A percentile compares a stretch with the other conserved stretches of the same genome.
phyloP scores from a whole-genome alignment of 2,329 filamentous ascomycete species.

The Huntiella moniliformis region DNA sequence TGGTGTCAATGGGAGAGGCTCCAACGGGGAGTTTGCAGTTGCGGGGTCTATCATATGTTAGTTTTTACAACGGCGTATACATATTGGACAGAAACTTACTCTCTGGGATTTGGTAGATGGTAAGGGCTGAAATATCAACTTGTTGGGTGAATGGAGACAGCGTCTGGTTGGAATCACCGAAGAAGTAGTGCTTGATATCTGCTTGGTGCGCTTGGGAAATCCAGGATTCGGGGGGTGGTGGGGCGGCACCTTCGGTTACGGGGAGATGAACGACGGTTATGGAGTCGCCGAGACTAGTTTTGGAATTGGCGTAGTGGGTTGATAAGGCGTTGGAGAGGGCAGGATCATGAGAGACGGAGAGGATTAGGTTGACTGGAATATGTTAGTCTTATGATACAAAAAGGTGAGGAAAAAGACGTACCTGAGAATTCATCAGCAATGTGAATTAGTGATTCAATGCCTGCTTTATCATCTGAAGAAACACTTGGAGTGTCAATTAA shows the following conservation, averaged over 20 bases:
- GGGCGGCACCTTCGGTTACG: slow-evolving; percentile 69
- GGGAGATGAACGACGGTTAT: slow-evolving; percentile 62
- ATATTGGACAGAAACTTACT: slow-evolving; percentile 23
- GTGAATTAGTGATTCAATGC: slow-evolving; percentile 63
- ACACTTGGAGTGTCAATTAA: slow-evolving; percentile 70
- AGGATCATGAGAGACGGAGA: slow-evolving; percentile 59
- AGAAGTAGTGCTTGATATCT: slow-evolving; percentile 84
- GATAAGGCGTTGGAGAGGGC: slow-evolving; percentile 56
- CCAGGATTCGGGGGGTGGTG: slow-evolving; percentile 54
- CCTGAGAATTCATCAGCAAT: slow-evolving; percentile 41
- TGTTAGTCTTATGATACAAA: not conserved
- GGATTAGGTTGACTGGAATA: slow-evolving; percentile 50
- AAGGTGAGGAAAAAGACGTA: slow-evolving; percentile 14
- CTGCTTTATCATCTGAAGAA: slow-evolving; percentile 44
- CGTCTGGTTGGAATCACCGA: slow-evolving; percentile 57
- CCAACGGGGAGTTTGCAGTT: slow-evolving; percentile 18
- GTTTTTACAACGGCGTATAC: not conserved
- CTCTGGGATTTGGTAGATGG: slow-evolving; percentile 52
- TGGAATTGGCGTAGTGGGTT: slow-evolving; percentile 42
- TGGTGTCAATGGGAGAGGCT: slow-evolving; percentile 43
- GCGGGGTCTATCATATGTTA: slow-evolving; percentile 13
- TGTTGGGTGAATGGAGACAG: slow-evolving; percentile 77
- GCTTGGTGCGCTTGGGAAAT: slow-evolving; percentile 57
- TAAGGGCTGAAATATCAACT: slow-evolving; percentile 55
- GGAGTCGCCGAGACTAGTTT: slow-evolving; percentile 41